Conservation (phyloP, 2,329 filamentous ascomycete genomes). For the Colletotrichum sojae region DNA sequence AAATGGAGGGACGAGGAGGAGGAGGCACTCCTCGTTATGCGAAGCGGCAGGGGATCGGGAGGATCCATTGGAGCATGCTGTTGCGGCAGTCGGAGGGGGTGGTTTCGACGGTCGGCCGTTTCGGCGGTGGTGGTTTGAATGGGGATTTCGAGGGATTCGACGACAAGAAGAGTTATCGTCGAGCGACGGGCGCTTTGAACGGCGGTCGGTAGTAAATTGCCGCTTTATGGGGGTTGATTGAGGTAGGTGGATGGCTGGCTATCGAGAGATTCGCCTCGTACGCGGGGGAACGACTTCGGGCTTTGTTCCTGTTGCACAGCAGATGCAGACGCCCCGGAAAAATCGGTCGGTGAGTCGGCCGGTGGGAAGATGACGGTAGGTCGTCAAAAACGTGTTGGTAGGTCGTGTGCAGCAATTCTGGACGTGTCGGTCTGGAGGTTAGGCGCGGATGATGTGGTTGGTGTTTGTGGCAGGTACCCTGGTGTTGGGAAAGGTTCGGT, state of each 20-base stretch:
- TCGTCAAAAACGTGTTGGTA: not conserved
- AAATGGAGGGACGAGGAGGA: constrained; percentile 55
- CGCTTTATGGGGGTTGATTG: not conserved
- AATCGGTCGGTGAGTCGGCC: not conserved
- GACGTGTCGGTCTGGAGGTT: constrained; percentile 2
- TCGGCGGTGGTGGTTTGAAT: not conserved
- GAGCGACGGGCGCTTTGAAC: constrained; percentile 1
- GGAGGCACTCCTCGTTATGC: constrained; percentile 44
- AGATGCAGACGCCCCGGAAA: not conserved
- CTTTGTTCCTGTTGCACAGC: not conserved
- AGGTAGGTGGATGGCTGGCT: constrained; percentile 1
- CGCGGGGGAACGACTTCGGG: not conserved
- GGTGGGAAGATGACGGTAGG: not conserved
- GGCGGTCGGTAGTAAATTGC: not conserved
- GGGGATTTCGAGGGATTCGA: not conserved
- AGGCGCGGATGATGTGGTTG: constrained; percentile 27
- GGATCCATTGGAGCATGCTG: constrained; percentile 36
- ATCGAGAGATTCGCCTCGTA: not conserved
- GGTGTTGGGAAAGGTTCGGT: not conserved
- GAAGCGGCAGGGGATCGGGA: constrained; percentile 37
- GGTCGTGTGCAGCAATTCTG: not conserved
- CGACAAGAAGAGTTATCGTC: not conserved
- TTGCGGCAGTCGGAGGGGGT: not conserved
- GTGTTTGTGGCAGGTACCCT: constrained; percentile 20
- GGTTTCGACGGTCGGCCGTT: constrained; percentile 9